Evolutionary conservation across 805 yeast species (phyloP).

Genomic region (Zygosaccharomyces pseudorouxii): DNA sequence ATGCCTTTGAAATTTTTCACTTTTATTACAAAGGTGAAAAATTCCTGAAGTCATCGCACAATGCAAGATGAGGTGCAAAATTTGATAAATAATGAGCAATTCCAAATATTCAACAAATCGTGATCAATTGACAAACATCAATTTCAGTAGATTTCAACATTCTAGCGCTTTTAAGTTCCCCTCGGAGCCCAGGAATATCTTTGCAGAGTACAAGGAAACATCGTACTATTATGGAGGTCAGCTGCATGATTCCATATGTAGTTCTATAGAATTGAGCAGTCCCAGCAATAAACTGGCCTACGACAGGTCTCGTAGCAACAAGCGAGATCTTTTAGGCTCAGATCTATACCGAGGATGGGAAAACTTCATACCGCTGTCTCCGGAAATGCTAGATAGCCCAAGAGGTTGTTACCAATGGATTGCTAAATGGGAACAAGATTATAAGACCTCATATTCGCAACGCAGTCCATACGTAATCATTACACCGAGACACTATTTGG

Average conservation of each 20-base stretch:
- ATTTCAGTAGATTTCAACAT: conserved; percentile 11
- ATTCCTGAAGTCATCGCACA: not conserved
- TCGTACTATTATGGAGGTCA: conserved; percentile 14
- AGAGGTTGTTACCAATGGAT: conserved; percentile 24
- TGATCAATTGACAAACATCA: not conserved
- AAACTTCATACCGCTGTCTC: conserved; percentile 20
- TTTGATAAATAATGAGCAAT: not conserved
- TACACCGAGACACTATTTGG: conserved; percentile 32
- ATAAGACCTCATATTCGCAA: conserved; percentile 4
- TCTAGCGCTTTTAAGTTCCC: conserved; percentile 9
- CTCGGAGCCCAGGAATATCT: conserved; percentile 13
- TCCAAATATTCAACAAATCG: not conserved
- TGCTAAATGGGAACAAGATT: conserved; percentile 8
- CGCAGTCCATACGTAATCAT: conserved; percentile 18
- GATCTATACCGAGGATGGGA: conserved; percentile 24
- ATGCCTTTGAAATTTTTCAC: conserved; percentile 2
- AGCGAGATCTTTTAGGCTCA: conserved; percentile 21
- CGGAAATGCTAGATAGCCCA: conserved; percentile 19
- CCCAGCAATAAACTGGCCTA: conserved; percentile 1
- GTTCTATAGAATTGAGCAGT: conserved; percentile 12
- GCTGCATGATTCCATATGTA: conserved; percentile 13
- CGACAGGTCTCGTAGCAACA: conserved; percentile 7
- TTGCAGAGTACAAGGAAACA: conserved; percentile 18
- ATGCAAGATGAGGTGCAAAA: not conserved
- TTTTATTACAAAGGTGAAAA: not conserved